Percentiles rank a stretch among this genome's conserved stretches.
Conservation (phyloP, 208 protist species). For the Plasmodiophora brassicae region DNA sequence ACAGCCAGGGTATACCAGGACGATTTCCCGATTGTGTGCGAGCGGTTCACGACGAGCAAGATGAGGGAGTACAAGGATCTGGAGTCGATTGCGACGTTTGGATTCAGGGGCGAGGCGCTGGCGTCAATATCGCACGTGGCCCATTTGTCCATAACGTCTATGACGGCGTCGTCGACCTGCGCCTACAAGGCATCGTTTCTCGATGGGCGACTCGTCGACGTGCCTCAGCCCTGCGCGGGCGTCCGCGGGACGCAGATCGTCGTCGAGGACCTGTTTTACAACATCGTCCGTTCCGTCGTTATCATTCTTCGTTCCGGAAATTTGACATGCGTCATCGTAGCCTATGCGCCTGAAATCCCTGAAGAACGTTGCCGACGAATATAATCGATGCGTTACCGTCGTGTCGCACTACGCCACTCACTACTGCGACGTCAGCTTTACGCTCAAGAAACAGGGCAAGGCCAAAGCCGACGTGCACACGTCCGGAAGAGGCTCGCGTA, state of each 20-base stretch:
- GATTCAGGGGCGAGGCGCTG: constrained; percentile 94
- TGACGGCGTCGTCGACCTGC: constrained; percentile 35
- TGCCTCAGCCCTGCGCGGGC: constrained; percentile 38
- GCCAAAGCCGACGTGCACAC: constrained; percentile 37
- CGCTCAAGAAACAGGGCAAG: constrained; percentile 40
- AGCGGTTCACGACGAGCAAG: constrained; percentile 50
- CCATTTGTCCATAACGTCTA: constrained; percentile 50
- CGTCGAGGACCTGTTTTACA: constrained; percentile 57
- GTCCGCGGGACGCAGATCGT: constrained; percentile 45
- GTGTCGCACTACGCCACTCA: constrained; percentile 52
- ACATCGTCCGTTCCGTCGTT: constrained; percentile 36
- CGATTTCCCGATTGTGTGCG: constrained; percentile 55
- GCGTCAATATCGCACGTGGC: constrained; percentile 64
- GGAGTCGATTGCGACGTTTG: constrained; percentile 69
- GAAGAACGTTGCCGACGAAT: background rate
- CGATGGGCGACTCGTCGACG: constrained; percentile 35
- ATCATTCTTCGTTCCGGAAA: background rate
- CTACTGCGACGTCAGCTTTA: constrained; percentile 47
- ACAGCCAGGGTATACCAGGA: constrained; percentile 56
- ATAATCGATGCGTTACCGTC: constrained; percentile 37
- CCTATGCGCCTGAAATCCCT: background rate
- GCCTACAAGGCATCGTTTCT: constrained; percentile 44
- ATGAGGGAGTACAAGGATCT: constrained; percentile 68
- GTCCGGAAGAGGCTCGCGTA: background rate
- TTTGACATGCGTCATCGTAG: background rate